Percentiles rank a stretch among this genome's conserved stretches.
Conservation (phyloP, 2,329 filamentous ascomycete species). For the Didymella keratinophila region DNA sequence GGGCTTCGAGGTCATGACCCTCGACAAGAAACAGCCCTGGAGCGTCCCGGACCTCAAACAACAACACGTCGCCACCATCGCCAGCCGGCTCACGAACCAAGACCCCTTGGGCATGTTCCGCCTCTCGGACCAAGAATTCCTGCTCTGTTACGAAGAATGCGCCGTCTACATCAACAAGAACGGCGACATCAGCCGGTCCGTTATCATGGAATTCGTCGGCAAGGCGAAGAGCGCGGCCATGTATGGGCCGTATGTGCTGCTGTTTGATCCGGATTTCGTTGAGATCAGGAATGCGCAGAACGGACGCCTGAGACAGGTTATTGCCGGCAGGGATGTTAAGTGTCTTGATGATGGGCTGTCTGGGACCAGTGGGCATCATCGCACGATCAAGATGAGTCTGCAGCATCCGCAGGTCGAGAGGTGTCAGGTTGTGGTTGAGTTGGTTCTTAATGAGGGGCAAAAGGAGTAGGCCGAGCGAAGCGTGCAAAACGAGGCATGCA, state of each 20-base stretch:
- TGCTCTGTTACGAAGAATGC: conserved; percentile 93
- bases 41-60: conserved; percentile 87
- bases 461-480: conserved; percentile 55
- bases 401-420: conserved; percentile 87
- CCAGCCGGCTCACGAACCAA: conserved; percentile 80
- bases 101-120: conserved; percentile 95
- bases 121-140: conserved; percentile 78
- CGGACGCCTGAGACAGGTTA: conserved; percentile 89
- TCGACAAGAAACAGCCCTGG: conserved; percentile 97
- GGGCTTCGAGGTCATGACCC: conserved; percentile 92
- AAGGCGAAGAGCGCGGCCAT: conserved; percentile 87
- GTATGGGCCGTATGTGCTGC: conserved; percentile 87
- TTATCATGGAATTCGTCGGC: conserved; percentile 99
- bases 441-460: conserved; percentile 90
- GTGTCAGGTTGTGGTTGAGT: conserved; percentile 87
- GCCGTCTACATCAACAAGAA: conserved; percentile 99
- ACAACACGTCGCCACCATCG: conserved; percentile 83
- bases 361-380: conserved; percentile 56
- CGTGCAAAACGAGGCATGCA: too few species aligned
- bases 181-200: conserved; percentile 89
- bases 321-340: conserved; percentile 87
- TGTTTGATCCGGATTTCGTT: conserved; percentile 96
- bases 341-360: conserved; percentile 76
- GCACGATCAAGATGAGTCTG: conserved; percentile 94
- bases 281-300: conserved; percentile 98